A percentile compares a stretch with the other conserved stretches of the same genome.
Evolutionary conservation across 352 stramenopile species (phyloP).

Genomic region (Pythium pyrilobum): DNA sequence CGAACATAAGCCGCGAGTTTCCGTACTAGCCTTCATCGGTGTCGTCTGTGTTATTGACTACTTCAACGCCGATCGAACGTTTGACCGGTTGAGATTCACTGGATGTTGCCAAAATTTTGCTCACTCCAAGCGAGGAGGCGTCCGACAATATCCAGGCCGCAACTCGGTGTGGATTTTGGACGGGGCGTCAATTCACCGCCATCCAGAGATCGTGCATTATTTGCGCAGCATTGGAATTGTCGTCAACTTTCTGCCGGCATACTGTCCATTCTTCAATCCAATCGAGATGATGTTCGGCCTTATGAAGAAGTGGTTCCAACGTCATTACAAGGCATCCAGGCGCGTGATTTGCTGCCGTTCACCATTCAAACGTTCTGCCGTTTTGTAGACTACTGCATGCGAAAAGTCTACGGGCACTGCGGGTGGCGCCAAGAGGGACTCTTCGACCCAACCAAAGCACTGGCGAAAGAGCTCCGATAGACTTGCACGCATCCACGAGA

Average conservation of each 20-base stretch:
- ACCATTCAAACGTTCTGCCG: not conserved
- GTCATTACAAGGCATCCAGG: constrained; percentile 10
- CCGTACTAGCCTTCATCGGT: not conserved
- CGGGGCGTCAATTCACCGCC: constrained; percentile 16
- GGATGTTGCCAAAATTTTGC: constrained; percentile 12
- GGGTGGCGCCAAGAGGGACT: not conserved
- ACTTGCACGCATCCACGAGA: not conserved
- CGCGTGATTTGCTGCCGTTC: too few species aligned
- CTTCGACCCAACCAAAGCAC: constrained; percentile 6
- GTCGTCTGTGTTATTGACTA: constrained; percentile 16
- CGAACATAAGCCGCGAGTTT: constrained; percentile 20
- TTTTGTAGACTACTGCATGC: constrained; percentile 4
- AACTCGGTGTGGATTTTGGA: constrained; percentile 29
- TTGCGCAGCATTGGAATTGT: constrained; percentile 19
- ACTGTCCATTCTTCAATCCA: constrained; percentile 25
- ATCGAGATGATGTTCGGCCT: constrained; percentile 26
- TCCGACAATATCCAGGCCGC: constrained; percentile 14
- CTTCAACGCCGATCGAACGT: constrained; percentile 13
- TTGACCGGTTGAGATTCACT: not conserved
- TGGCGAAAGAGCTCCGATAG: not conserved
- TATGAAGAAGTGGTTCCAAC: not conserved
- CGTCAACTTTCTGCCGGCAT: constrained; percentile 18
- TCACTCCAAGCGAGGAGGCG: constrained; percentile 3
- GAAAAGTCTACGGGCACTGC: constrained; percentile 3
- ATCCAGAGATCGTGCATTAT: constrained; percentile 28